A percentile compares a stretch with the other conserved stretches of the same genome.
Conservation (phyloP, 768 basidiomycete species). For the Butyriboletus loyo region DNA sequence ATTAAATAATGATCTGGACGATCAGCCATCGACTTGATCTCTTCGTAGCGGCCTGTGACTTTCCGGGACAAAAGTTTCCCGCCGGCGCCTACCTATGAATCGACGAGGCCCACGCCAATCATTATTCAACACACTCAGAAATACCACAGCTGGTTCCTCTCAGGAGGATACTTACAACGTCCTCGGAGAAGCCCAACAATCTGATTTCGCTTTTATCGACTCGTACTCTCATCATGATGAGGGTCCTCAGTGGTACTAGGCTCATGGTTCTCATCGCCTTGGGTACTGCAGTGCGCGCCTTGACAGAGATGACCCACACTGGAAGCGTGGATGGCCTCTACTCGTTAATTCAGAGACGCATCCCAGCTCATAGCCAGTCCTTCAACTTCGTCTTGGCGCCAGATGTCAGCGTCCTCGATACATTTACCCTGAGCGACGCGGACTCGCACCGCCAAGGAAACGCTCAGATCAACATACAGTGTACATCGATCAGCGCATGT, state of each 20-base stretch:
- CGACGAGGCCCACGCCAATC: too few relatives aligned
- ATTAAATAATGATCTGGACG: too few relatives aligned
- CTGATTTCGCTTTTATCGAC: too few relatives aligned
- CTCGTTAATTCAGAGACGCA: constrained; percentile 33
- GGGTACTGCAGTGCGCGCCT: not conserved
- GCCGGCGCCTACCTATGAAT: too few relatives aligned
- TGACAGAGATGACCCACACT: not conserved
- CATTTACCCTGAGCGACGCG: constrained; percentile 33
- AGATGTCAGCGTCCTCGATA: constrained; percentile 22
- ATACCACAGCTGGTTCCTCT: not conserved
- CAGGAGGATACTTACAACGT: not conserved
- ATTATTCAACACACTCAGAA: not conserved
- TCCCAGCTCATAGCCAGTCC: constrained; percentile 31
- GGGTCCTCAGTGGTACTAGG: not conserved
- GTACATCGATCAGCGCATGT: constrained; percentile 37
- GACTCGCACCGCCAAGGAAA: constrained; percentile 4
- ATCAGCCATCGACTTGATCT: too few relatives aligned
- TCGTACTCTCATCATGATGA: not conserved
- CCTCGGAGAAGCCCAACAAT: too few relatives aligned
- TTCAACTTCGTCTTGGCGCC: constrained; percentile 33
- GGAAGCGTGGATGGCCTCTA: constrained; percentile 30
- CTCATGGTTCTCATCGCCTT: not conserved
- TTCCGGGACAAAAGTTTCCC: too few relatives aligned
- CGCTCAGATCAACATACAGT: constrained; percentile 28
- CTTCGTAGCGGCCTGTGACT: too few relatives aligned